These are phyloP conservation scores for Mortierella claussenii DNA, from an alignment of 192 early-diverging fungal genomes.

Conservation along the genomic window DNA sequence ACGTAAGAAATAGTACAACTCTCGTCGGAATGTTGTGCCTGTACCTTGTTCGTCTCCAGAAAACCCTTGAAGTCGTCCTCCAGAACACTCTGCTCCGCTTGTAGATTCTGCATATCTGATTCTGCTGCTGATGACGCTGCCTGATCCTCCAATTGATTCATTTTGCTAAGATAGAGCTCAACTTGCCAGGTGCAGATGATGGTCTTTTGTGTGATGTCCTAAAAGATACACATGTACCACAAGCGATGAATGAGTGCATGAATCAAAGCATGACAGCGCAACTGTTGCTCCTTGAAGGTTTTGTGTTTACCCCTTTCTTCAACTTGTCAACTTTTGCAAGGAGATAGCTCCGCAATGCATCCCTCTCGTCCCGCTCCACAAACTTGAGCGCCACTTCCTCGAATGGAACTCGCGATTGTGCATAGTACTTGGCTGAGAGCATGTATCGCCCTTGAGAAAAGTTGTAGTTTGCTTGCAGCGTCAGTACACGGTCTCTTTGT, in stretches of 20 bases:
- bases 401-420: slow-evolving; percentile 81
- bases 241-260: neutral
- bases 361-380: slow-evolving; percentile 74
- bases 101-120: slow-evolving; percentile 56
- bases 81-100: slow-evolving; percentile 68
- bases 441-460: slow-evolving; percentile 79
- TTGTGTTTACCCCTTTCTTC: slow-evolving; percentile 70
- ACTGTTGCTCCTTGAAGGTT: too few relatives aligned
- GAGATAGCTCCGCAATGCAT: slow-evolving; percentile 84
- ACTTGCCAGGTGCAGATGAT: slow-evolving; percentile 90
- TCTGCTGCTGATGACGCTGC: slow-evolving; percentile 54
- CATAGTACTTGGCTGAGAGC: slow-evolving; percentile 88
- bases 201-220: slow-evolving; percentile 84
- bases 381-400: slow-evolving; percentile 94
- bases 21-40: neutral
- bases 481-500: slow-evolving; percentile 81
- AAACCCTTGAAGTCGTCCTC: slow-evolving; percentile 80
- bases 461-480: slow-evolving; percentile 88
- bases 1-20: neutral
- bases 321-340: slow-evolving; percentile 77
- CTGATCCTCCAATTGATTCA: slow-evolving; percentile 74
- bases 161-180: slow-evolving; percentile 84
- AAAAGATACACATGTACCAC: neutral
- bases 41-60: slow-evolving; percentile 75
- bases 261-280: slow-evolving; percentile 16